Evolutionary conservation across 345 rosid genomes (phyloP).

Genomic region (Microcos paniculata): DNA sequence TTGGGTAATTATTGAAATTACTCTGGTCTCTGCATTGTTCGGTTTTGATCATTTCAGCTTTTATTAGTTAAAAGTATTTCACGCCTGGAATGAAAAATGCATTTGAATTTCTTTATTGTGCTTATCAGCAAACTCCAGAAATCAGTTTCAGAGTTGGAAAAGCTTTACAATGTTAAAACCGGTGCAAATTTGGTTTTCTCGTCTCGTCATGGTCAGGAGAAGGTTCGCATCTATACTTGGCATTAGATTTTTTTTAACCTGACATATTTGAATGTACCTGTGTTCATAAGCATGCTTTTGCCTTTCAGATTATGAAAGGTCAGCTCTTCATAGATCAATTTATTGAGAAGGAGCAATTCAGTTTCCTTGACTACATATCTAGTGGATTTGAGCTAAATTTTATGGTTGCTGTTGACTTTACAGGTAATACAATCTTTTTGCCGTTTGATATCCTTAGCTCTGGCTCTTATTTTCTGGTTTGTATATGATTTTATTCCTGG

Average conservation of each 20-base stretch:
- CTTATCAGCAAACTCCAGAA: slow-evolving; percentile 54
- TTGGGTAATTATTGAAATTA: no score
- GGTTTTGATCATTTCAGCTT: slow-evolving; percentile 1
- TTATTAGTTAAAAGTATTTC: no score
- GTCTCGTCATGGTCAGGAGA: slow-evolving; percentile 46
- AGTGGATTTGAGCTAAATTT: slow-evolving; percentile 83
- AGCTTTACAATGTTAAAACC: slow-evolving; percentile 42
- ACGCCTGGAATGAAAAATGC: neutral
- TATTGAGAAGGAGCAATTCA: slow-evolving; percentile 58
- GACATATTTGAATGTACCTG: neutral
- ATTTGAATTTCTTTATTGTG: slow-evolving; percentile 14
- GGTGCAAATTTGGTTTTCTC: slow-evolving; percentile 48
- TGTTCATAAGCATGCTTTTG: neutral
- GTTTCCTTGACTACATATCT: slow-evolving; percentile 80
- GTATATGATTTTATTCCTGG: neutral
- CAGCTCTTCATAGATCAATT: slow-evolving; percentile 43
- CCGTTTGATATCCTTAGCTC: neutral
- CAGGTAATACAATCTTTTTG: slow-evolving; percentile 41
- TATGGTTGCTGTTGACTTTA: slow-evolving; percentile 92
- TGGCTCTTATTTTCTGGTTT: neutral
- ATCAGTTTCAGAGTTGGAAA: slow-evolving; percentile 63
- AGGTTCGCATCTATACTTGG: slow-evolving; percentile 38
- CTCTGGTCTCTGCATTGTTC: neutral
- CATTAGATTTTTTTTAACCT: neutral
- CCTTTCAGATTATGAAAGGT: no score